Conservation (phyloP, 2,329 filamentous ascomycete genomes). For the Pseudogymnoascus sp. region DNA sequence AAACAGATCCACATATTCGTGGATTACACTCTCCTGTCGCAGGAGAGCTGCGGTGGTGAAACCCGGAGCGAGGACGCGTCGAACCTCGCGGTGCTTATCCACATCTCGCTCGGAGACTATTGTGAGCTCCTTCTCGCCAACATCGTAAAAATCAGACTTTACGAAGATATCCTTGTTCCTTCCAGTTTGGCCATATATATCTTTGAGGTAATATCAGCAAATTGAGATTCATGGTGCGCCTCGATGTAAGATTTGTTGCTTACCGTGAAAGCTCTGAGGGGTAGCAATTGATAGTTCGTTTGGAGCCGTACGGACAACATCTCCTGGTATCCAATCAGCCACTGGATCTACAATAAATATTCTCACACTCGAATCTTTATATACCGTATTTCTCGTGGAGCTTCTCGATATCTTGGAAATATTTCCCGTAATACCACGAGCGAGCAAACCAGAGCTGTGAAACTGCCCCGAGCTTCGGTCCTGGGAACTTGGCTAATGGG, state of each 20-base stretch:
- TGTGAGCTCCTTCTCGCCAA: not conserved
- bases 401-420: not conserved
- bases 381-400: not conserved
- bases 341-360: not conserved
- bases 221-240: not conserved
- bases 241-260: not conserved
- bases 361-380: not conserved
- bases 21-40: constrained; percentile 20
- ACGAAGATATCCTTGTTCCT: not conserved
- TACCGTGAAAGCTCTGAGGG: not conserved
- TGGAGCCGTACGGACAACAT: not conserved
- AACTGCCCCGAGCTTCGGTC: not conserved
- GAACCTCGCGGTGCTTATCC: constrained; percentile 17
- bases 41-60: constrained; percentile 19
- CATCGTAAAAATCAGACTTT: not conserved
- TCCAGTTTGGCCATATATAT: not conserved
- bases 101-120: not conserved
- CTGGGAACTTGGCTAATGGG: not conserved
- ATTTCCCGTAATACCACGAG: not conserved
- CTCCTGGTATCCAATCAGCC: not conserved
- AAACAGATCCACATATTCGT: constrained; percentile 19
- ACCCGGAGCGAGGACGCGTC: constrained; percentile 18
- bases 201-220: not conserved
- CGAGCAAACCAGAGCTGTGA: not conserved
- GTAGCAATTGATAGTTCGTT: not conserved